Percentiles rank a stretch among this genome's conserved stretches.
These are phyloP conservation scores for Phytopythium helicoides DNA, from an alignment of 352 stramenopile genomes.

Conservation along the genomic window DNA sequence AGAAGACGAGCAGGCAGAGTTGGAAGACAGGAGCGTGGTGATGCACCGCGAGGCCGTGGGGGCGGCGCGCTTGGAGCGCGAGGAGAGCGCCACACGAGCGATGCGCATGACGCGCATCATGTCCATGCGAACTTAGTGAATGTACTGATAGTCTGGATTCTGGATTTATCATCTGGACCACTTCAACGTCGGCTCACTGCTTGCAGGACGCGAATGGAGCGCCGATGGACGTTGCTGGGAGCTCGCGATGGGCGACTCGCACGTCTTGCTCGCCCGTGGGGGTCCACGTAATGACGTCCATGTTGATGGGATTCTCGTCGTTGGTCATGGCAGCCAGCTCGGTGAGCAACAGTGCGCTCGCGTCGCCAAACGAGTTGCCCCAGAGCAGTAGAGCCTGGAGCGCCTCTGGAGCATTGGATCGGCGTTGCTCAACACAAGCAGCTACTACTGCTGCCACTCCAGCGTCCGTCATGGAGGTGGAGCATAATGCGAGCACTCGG, in stretches of 20 bases:
- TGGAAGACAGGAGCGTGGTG: no score
- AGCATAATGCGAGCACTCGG: conserved; percentile 46
- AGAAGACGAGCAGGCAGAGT: no score
- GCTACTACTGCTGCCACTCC: conserved; percentile 36
- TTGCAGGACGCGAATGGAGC: conserved; percentile 43
- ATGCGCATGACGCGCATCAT: no score
- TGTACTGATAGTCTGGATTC: background rate
- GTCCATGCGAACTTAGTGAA: conserved; percentile 2
- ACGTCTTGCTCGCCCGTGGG: conserved; percentile 24
- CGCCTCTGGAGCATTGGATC: conserved; percentile 15
- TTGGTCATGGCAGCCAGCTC: conserved; percentile 43
- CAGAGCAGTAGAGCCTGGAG: conserved; percentile 55
- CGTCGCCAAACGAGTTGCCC: conserved; percentile 64
- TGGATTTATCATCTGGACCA: no score
- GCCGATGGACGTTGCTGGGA: conserved; percentile 13
- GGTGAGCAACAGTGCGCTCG: conserved; percentile 29
- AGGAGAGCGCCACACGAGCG: no score
- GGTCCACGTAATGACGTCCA: conserved; percentile 43
- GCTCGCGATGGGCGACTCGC: conserved; percentile 53
- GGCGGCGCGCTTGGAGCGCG: no score
- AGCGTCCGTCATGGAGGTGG: conserved; percentile 54
- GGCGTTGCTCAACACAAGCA: conserved; percentile 37
- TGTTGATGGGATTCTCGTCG: conserved; percentile 40
- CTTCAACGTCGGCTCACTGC: no score
- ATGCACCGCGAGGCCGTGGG: no score